These are phyloP conservation scores for Ceratobasidium sp. DNA, from an alignment of 1,284 basidiomycete genomes.

Conservation along the genomic window DNA sequence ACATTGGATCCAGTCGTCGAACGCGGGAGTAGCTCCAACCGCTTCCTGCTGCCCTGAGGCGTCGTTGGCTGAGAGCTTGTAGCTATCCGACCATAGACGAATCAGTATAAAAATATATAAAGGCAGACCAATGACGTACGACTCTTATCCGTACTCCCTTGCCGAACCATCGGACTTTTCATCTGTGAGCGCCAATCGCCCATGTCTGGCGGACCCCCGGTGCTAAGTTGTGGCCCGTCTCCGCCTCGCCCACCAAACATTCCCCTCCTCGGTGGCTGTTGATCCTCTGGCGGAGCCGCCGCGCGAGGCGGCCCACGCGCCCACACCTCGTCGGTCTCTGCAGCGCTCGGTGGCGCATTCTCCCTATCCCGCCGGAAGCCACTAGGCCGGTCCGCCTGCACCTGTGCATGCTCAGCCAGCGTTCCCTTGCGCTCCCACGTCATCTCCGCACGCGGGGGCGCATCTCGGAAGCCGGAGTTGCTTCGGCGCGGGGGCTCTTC, in stretches of 20 bases:
- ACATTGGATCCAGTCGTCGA: slow-evolving; percentile 71
- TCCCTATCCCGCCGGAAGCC: slow-evolving; percentile 63
- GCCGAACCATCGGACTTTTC: slow-evolving; percentile 40
- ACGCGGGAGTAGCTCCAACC: slow-evolving; percentile 86
- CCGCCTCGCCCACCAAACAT: slow-evolving; percentile 44
- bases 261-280: slow-evolving; percentile 17
- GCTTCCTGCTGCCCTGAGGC: slow-evolving; percentile 80
- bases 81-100: slow-evolving; percentile 60
- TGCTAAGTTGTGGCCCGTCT: slow-evolving; percentile 24
- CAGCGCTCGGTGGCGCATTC: slow-evolving; percentile 55
- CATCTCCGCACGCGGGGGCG: slow-evolving; percentile 27
- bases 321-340: slow-evolving; percentile 84
- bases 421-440: slow-evolving; percentile 45
- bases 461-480: slow-evolving; percentile 34
- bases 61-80: slow-evolving; percentile 81
- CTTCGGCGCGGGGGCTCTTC: slow-evolving; percentile 57
- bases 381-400: slow-evolving; percentile 23
- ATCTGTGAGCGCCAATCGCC: slow-evolving; percentile 50
- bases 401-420: slow-evolving; percentile 37
- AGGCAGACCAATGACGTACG: slow-evolving; percentile 36
- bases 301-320: slow-evolving; percentile 65
- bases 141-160: slow-evolving; percentile 40
- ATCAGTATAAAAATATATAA: slow-evolving; percentile 37
- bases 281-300: not conserved
- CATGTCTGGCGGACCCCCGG: slow-evolving; percentile 37